Evolutionary conservation across 257 asterid species (phyloP).

Genomic region (Lycium barbarum): DNA sequence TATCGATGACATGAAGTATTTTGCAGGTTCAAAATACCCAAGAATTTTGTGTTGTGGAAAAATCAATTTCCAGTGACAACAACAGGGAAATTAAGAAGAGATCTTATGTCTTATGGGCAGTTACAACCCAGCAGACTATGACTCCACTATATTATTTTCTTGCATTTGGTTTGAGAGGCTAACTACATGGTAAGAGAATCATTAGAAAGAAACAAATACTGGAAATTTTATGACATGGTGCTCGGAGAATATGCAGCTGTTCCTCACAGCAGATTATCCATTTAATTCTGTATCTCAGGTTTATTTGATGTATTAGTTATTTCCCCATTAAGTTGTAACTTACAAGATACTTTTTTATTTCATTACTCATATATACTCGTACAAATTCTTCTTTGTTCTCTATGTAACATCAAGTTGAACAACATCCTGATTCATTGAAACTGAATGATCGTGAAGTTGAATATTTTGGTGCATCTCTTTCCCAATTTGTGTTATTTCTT

Average conservation of each 20-base stretch:
- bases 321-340: constrained; percentile 3
- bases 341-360: not conserved
- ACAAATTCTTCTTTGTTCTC: constrained; percentile 7
- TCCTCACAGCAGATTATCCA: not conserved
- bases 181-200: not conserved
- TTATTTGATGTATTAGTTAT: not conserved
- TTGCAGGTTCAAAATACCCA: constrained; percentile 85
- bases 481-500: constrained; percentile 8
- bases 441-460: not conserved
- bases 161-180: not conserved
- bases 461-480: not conserved
- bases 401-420: not conserved
- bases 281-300: constrained; percentile 12
- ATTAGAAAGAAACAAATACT: constrained; percentile 11
- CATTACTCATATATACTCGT: not conserved
- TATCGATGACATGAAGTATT: not conserved
- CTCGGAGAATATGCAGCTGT: not conserved
- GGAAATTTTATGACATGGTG: not conserved
- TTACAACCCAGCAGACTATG: constrained; percentile 62
- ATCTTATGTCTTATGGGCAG: constrained; percentile 52
- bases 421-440: constrained; percentile 1
- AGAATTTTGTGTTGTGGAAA: constrained; percentile 59
- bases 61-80: constrained; percentile 71
- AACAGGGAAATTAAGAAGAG: constrained; percentile 84
- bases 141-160: constrained; percentile 9